Percentiles rank a stretch among this genome's conserved stretches.
Conservation (phyloP, 2,329 filamentous ascomycete genomes). For the Trichoderma gracile region DNA sequence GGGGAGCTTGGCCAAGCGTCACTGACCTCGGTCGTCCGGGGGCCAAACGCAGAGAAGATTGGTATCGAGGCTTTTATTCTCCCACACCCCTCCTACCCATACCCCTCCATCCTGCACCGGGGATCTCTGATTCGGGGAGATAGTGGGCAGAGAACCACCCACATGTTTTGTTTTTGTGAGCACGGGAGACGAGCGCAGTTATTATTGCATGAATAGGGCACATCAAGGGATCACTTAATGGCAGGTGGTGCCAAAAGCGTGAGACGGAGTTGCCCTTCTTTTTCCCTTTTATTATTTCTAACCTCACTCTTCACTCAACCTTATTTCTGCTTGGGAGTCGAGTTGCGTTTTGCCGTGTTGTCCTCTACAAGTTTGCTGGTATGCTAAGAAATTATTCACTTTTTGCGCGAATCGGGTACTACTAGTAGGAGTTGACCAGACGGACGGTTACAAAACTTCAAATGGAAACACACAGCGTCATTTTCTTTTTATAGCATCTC, state of each 20-base stretch:
- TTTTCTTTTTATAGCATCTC: constrained; percentile 2
- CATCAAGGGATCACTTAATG: constrained; percentile 7
- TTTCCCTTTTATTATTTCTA: neutral
- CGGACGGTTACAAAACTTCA: constrained; percentile 6
- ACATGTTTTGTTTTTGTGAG: neutral
- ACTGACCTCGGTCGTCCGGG: neutral
- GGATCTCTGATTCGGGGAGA: constrained; percentile 1
- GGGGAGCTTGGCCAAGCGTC: neutral
- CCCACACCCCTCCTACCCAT: neutral
- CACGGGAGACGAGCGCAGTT: constrained; percentile 18
- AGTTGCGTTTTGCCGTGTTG: neutral
- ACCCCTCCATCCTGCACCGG: neutral
- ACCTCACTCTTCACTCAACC: neutral
- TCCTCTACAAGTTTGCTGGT: neutral
- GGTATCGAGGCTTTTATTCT: constrained; percentile 11
- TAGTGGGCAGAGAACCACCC: neutral
- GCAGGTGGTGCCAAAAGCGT: constrained; percentile 7
- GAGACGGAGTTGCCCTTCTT: constrained; percentile 9
- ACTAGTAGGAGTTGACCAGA: constrained; percentile 15
- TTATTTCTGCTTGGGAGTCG: neutral
- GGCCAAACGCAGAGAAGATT: neutral
- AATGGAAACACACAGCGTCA: constrained; percentile 1
- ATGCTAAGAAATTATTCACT: neutral
- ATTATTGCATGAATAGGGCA: constrained; percentile 12
- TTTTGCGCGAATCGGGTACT: neutral